Evolutionary conservation across 1,284 basidiomycete genomes (phyloP).

Genomic region (Fomitopsis palustris): DNA sequence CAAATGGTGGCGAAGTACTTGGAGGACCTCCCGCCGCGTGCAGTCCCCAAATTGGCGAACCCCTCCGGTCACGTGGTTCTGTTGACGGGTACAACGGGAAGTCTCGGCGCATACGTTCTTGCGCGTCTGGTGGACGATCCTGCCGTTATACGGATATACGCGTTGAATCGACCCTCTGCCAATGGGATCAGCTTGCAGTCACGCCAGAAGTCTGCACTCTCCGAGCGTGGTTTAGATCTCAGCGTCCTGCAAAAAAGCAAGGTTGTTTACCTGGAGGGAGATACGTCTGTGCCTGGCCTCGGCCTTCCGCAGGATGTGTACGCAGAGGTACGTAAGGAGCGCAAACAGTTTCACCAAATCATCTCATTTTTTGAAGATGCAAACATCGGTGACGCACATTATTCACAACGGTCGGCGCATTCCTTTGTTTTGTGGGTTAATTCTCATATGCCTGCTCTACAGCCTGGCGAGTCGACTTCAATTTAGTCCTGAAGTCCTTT

Average conservation of each 20-base stretch:
- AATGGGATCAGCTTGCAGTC: constrained; percentile 6
- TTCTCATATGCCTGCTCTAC: constrained; percentile 24
- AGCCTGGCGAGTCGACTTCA: constrained; percentile 38
- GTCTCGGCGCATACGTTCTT: constrained; percentile 28
- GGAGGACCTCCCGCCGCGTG: constrained; percentile 19
- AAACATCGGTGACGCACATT: constrained; percentile 23
- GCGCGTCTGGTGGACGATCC: constrained; percentile 18
- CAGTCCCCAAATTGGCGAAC: not conserved
- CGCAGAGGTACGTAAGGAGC: constrained; percentile 20
- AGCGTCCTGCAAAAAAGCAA: constrained; percentile 20
- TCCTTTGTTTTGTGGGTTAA: too few species aligned
- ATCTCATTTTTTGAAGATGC: constrained; percentile 11
- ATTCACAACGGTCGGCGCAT: constrained; percentile 25
- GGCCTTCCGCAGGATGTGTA: constrained; percentile 20
- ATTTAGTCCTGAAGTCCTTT: constrained; percentile 18
- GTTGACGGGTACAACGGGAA: constrained; percentile 34
- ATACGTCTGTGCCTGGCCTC: constrained; percentile 18
- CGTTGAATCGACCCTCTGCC: constrained; percentile 24
- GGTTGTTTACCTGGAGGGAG: constrained; percentile 26
- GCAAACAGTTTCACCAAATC: constrained; percentile 5
- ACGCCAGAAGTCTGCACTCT: constrained; percentile 23
- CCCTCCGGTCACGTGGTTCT: constrained; percentile 16
- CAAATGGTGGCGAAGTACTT: constrained; percentile 30
- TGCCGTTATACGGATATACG: constrained; percentile 25
- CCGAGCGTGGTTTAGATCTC: constrained; percentile 22